A percentile compares a stretch with the other conserved stretches of the same genome.
phyloP scores from a whole-genome alignment of 257 asterid genomes.

The Solanum pimpinellifolium region DNA sequence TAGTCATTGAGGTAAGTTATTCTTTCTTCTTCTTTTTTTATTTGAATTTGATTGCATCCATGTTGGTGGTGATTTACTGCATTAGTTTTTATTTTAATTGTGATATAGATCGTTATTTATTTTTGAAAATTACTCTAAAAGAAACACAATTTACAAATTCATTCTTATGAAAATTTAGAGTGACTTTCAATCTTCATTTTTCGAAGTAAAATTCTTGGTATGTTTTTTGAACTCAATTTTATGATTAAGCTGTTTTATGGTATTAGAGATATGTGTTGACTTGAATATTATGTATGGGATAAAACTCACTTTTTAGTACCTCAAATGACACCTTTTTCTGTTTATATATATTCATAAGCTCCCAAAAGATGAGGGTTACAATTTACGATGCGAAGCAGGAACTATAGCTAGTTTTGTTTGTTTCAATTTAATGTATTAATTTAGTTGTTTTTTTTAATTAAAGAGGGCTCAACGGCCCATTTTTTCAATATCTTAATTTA shows the following conservation, averaged over 20 bases:
- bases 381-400: not conserved
- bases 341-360: not conserved
- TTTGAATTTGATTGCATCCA: not conserved
- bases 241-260: not conserved
- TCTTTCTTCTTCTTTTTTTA: not conserved
- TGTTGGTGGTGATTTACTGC: not conserved
- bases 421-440: not conserved
- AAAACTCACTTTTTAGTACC: not conserved
- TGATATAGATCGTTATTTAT: not conserved
- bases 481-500: not conserved
- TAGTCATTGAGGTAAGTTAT: not conserved
- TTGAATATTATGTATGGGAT: not conserved
- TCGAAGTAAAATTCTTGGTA: not conserved
- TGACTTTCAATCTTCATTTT: not conserved
- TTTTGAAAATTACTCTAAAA: not conserved
- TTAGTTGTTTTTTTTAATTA: too few species aligned
- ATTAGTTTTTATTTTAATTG: not conserved
- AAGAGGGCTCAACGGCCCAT: too few species aligned
- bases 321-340: too few species aligned
- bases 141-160: not conserved
- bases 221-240: not conserved
- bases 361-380: not conserved
- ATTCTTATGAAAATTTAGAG: not conserved
- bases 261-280: not conserved
- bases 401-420: not conserved